Base-by-base conservation (phyloP, 2,329 filamentous ascomycete species). In the Epichloe typhina region DNA sequence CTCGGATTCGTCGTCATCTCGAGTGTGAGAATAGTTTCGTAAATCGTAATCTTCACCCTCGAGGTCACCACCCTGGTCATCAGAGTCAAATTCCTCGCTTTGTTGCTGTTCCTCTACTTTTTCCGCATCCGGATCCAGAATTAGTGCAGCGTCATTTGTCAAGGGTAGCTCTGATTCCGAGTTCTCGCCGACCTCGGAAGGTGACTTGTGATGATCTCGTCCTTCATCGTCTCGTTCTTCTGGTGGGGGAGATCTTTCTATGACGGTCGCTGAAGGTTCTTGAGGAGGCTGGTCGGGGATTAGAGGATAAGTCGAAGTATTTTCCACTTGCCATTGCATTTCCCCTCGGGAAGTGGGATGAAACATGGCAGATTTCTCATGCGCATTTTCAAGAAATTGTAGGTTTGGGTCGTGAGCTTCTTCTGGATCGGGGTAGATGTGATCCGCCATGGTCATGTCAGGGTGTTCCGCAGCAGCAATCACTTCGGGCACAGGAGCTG, bases 31-130 rank as follows among this genome's bases (percentile, higher is more conserved):
- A 50, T 66, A 66, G 39, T 65, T 65, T 46, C 63, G 54, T 31
- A 66, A 54, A 44, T 66, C 63, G 26, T 66, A 66, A 50, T 66
- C 64, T 35, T 66, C 63, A 12, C 65, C 64, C 37, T 58, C 55
- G 19, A 59, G 50, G 15, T 65, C 62, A 1, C 59, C 58, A 17
- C 57, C 60, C 47, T 64, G 59, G 19, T 53, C 54, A 44, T 59
- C 42, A 7, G 42, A 53, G 36, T 21, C 35, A 33, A 40, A 48
- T 31, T 9, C 55, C 44, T 59, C 60, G 42, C 52, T n/a, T 39
- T 40, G 4, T 35, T 42, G 13, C 17, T 33, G n/a, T 21, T 44
- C 33, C n/a, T 50, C 4, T 11, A n/a, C 37, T 33, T 39, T 31
- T 17, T 15, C 17, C 15, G 6, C 26, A 4, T 39, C 37, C 23